Evolutionary conservation across 1,284 basidiomycete species (phyloP).

Genomic region (Cronartium ribicola): DNA sequence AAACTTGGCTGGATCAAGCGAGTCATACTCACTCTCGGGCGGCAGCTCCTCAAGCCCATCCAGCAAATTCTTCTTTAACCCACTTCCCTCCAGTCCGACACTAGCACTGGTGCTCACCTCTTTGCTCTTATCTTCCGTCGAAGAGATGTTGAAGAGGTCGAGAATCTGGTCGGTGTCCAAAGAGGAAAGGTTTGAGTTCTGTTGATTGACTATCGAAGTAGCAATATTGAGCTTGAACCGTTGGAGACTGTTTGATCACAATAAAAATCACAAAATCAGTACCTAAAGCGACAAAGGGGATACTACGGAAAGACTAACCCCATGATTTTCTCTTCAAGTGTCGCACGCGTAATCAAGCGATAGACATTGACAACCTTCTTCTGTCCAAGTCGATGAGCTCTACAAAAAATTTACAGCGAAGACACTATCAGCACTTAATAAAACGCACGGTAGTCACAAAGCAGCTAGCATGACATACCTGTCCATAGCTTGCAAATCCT

Average conservation of each 20-base stretch:
- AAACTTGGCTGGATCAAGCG: slow-evolving; percentile 75
- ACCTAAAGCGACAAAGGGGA: slow-evolving; percentile 9
- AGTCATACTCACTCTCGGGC: slow-evolving; percentile 81
- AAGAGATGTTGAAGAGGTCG: slow-evolving; percentile 82
- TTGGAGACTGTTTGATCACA: slow-evolving; percentile 64
- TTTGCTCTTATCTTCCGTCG: slow-evolving; percentile 61
- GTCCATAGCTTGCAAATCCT: slow-evolving; percentile 99
- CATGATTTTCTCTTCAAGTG: slow-evolving; percentile 99
- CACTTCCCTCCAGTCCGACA: slow-evolving; percentile 14
- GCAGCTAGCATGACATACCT: slow-evolving; percentile 53
- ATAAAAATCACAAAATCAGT: slow-evolving; percentile 10
- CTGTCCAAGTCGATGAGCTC: slow-evolving; percentile 91
- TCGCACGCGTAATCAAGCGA: slow-evolving; percentile 91
- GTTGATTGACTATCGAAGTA: slow-evolving; percentile 91
- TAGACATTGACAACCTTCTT: slow-evolving; percentile 99
- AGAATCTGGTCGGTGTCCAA: slow-evolving; percentile 98
- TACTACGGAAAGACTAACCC: slow-evolving; percentile 61
- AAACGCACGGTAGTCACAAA: not conserved
- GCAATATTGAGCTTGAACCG: slow-evolving; percentile 99
- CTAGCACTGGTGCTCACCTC: slow-evolving; percentile 54
- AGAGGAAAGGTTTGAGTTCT: slow-evolving; percentile 83
- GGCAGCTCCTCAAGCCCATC: slow-evolving; percentile 83
- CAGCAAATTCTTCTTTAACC: slow-evolving; percentile 67
- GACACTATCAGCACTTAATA: not conserved
- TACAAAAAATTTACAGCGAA: slow-evolving; percentile 7